Conservation (phyloP, 306 rosid species). For the Pterocarpus santalinus region DNA sequence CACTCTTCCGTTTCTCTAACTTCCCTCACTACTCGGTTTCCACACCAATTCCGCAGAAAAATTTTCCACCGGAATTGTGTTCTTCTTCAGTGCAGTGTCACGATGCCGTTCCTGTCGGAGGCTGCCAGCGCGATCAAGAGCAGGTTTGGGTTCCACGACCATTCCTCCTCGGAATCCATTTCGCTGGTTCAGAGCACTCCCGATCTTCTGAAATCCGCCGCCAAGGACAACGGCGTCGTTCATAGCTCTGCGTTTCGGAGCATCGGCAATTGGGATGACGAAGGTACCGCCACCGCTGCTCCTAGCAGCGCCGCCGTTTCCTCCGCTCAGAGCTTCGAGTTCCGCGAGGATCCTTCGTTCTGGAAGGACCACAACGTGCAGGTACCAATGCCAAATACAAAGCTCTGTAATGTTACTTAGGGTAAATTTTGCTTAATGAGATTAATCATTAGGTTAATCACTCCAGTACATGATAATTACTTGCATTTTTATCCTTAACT, state of each 20-base stretch:
- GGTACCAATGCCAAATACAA: slow-evolving; percentile 49
- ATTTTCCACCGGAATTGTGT: background rate
- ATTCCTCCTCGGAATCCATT: slow-evolving; percentile 58
- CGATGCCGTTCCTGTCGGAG: slow-evolving; percentile 86
- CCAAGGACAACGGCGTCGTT: slow-evolving; percentile 51
- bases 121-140: slow-evolving; percentile 87
- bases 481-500: background rate
- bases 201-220: slow-evolving; percentile 66
- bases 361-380: slow-evolving; percentile 99
- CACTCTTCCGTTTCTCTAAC: background rate
- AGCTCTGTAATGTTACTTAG: background rate
- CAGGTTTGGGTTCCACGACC: slow-evolving; percentile 86
- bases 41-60: background rate
- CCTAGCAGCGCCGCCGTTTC: slow-evolving; percentile 51
- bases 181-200: slow-evolving; percentile 72
- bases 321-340: slow-evolving; percentile 73
- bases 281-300: slow-evolving; percentile 40
- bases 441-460: slow-evolving; percentile 7
- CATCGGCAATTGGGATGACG: slow-evolving; percentile 61
- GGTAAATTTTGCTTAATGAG: background rate
- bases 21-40: background rate
- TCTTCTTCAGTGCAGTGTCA: background rate
- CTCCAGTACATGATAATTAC: background rate
- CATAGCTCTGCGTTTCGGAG: slow-evolving; percentile 64
- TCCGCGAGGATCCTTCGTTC: slow-evolving; percentile 86